Evolutionary conservation across 2,329 filamentous ascomycete species (phyloP).

Genomic region (Bipolaris bicolor): DNA sequence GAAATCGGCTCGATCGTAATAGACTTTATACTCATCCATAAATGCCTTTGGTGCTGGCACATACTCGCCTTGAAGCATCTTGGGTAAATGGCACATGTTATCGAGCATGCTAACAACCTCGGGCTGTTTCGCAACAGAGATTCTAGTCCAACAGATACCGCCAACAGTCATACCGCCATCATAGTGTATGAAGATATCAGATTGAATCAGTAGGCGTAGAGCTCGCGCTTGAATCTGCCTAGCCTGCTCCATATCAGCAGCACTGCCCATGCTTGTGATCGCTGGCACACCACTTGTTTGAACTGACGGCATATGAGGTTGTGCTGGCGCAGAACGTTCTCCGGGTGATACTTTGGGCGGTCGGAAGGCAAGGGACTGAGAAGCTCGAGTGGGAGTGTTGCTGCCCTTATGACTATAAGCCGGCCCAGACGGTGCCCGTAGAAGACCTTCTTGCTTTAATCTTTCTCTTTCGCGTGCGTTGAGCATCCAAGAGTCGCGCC

Average conservation of each 20-base stretch:
- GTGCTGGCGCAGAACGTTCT: neutral
- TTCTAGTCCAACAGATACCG: constrained; percentile 35
- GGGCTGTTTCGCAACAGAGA: constrained; percentile 30
- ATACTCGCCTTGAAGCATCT: constrained; percentile 35
- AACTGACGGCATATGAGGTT: neutral
- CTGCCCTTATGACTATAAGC: constrained; percentile 3
- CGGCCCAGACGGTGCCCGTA: constrained; percentile 8
- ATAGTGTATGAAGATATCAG: constrained; percentile 36
- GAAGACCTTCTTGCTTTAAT: constrained; percentile 19
- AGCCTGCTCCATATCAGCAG: constrained; percentile 36
- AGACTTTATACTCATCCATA: constrained; percentile 23
- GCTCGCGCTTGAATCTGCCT: constrained; percentile 31
- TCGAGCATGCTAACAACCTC: constrained; percentile 29
- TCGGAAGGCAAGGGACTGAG: neutral
- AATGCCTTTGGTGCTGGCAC: constrained; percentile 36
- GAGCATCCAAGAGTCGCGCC: constrained; percentile 34
- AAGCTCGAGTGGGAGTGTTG: neutral
- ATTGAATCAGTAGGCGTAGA: constrained; percentile 37
- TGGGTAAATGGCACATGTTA: constrained; percentile 37
- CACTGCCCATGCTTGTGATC: constrained; percentile 16
- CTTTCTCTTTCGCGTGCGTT: constrained; percentile 21
- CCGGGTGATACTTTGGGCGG: neutral
- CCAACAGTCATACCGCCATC: constrained; percentile 33
- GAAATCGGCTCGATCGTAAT: constrained; percentile 31
- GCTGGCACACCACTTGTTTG: neutral